A percentile compares a stretch with the other conserved stretches of the same genome.
phyloP scores from a whole-genome alignment of 2,329 filamentous ascomycete species.

The Sphaerostilbella broomeana region DNA sequence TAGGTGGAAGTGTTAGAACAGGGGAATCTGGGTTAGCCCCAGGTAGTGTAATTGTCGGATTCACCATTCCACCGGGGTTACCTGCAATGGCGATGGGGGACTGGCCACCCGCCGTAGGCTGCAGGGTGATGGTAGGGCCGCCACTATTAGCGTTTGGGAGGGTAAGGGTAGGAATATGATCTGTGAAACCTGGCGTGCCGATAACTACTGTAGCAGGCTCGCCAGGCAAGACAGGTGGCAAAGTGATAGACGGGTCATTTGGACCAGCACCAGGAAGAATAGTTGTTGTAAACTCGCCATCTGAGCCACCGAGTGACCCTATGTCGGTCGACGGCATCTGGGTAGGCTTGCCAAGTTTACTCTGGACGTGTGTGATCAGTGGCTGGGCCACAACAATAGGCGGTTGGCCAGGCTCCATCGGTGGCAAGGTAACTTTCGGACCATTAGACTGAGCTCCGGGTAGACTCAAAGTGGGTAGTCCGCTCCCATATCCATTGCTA shows the following conservation, averaged over 20 bases:
- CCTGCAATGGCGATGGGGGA: neutral
- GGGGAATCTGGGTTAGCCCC: neutral
- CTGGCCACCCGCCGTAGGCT: neutral
- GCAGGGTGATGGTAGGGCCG: neutral
- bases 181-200: neutral
- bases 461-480: slow-evolving; percentile 7
- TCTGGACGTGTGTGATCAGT: neutral
- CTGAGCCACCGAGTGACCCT: too few species aligned
- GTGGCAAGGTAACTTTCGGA: slow-evolving; percentile 11
- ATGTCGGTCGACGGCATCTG: too few species aligned
- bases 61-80: neutral
- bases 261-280: neutral
- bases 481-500: neutral
- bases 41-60: neutral
- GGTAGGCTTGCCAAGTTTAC: too few species aligned
- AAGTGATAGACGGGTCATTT: too few species aligned
- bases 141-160: neutral
- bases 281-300: too few species aligned
- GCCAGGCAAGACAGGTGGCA: neutral
- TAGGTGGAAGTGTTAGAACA: neutral
- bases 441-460: slow-evolving; percentile 4
- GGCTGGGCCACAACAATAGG: slow-evolving; percentile 2
- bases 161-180: neutral
- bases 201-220: neutral
- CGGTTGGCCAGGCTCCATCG: slow-evolving; percentile 1